phyloP scores from a whole-genome alignment of 129 eudicot genomes.

The Erigeron canadensis region DNA sequence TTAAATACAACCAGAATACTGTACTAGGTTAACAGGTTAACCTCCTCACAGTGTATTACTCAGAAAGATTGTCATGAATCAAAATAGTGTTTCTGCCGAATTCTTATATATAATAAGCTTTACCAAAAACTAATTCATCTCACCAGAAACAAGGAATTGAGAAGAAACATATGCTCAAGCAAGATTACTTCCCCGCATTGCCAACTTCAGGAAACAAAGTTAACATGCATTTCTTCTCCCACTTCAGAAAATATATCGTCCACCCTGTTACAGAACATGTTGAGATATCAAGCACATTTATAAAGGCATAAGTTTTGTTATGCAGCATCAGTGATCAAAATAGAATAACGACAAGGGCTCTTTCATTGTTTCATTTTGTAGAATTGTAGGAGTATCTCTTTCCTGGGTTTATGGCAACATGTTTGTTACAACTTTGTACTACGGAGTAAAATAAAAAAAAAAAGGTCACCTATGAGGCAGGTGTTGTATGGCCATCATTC shows the following conservation, averaged over 20 bases:
- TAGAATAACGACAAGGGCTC: neutral
- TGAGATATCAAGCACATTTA: conserved; percentile 3
- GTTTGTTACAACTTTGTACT: neutral
- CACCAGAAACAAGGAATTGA: no score
- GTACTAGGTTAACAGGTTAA: no score
- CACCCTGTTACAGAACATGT: conserved; percentile 44
- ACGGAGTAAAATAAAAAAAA: neutral
- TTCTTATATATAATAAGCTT: no score
- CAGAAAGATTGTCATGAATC: no score
- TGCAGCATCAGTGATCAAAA: neutral
- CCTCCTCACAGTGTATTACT: no score
- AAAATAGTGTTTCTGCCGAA: no score
- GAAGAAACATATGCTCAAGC: no score
- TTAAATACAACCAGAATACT: no score
- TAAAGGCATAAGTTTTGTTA: neutral
- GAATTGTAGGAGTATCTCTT: neutral
- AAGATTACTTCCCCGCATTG: no score
- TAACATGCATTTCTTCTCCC: conserved; percentile 71
- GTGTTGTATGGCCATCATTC: neutral
- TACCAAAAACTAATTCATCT: no score
- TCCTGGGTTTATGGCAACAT: neutral
- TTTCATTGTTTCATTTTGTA: neutral
- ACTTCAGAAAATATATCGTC: conserved; percentile 67
- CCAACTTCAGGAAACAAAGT: conserved; percentile 39
- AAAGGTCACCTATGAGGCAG: neutral